Evolutionary conservation across 2,329 filamentous ascomycete genomes (phyloP).

Genomic region (Penicillium paneum): DNA sequence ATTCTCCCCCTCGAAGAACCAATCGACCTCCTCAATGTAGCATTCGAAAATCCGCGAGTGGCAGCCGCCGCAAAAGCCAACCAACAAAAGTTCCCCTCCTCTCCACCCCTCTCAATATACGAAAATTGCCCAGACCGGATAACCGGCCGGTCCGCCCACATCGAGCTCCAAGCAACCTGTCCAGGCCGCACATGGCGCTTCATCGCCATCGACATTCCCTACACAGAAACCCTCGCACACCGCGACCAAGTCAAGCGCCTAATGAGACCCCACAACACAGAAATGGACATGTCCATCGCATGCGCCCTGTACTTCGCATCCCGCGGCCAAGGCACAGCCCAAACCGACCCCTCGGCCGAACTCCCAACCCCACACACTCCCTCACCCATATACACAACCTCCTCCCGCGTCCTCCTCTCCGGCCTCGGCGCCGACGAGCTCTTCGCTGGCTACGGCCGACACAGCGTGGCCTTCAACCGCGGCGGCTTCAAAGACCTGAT

Average conservation of each 20-base stretch:
- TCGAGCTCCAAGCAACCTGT: conserved; percentile 69
- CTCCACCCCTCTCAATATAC: conserved; percentile 49
- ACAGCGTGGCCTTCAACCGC: conserved; percentile 70
- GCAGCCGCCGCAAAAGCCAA: conserved; percentile 54
- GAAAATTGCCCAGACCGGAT: conserved; percentile 86
- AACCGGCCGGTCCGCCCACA: conserved; percentile 75
- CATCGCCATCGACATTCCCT: conserved; percentile 75
- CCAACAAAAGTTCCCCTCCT: conserved; percentile 22
- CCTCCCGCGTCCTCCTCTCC: conserved; percentile 80
- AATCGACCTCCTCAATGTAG: conserved; percentile 90
- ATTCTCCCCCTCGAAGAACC: conserved; percentile 64
- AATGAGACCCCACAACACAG: conserved; percentile 91
- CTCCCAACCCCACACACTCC: conserved; percentile 4
- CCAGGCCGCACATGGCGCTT: conserved; percentile 76
- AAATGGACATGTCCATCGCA: conserved; percentile 97
- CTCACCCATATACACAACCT: conserved; percentile 56
- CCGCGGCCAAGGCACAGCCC: conserved; percentile 60
- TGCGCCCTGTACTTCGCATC: conserved; percentile 93
- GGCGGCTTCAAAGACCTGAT: conserved; percentile 68
- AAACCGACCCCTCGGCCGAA: conserved; percentile 24
- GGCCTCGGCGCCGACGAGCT: conserved; percentile 94
- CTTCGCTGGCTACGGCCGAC: conserved; percentile 88
- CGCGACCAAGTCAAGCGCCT: conserved; percentile 67
- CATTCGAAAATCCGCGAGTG: conserved; percentile 87
- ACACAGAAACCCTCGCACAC: conserved; percentile 67